phyloP scores from a whole-genome alignment of 2,329 filamentous ascomycete genomes.

The Penicillium sp. region DNA sequence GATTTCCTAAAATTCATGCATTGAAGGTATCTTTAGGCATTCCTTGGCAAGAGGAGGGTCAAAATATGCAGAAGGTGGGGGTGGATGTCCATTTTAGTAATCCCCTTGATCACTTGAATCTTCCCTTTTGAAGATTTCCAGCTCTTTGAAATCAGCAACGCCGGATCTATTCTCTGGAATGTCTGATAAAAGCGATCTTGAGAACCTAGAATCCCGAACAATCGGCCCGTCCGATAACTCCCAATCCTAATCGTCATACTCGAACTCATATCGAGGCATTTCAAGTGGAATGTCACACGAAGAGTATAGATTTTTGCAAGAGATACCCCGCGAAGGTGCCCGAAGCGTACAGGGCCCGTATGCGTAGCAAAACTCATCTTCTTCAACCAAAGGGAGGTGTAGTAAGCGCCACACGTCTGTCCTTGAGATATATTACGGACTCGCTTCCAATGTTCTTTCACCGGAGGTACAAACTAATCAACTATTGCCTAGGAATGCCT shows the following conservation, averaged over 20 bases:
- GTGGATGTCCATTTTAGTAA: too few relatives aligned
- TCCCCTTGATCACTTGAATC: too few relatives aligned
- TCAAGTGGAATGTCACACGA: slow-evolving; percentile 11
- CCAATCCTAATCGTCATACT: too few relatives aligned
- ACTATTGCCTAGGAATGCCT: not conserved
- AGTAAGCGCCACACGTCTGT: slow-evolving; percentile 20
- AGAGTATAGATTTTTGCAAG: slow-evolving; percentile 9
- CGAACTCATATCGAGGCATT: slow-evolving; percentile 14
- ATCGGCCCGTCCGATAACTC: too few relatives aligned
- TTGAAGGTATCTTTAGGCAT: too few relatives aligned
- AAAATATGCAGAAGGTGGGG: too few relatives aligned
- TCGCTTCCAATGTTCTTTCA: too few relatives aligned
- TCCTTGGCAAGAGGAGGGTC: too few relatives aligned
- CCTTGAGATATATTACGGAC: too few relatives aligned
- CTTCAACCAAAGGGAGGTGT: slow-evolving; percentile 10
- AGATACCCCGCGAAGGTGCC: slow-evolving; percentile 12
- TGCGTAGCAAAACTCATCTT: slow-evolving; percentile 6
- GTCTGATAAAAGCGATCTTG: not conserved
- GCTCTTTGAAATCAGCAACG: not conserved
- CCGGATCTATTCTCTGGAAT: not conserved
- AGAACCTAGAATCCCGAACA: slow-evolving; percentile 6
- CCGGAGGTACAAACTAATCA: too few relatives aligned
- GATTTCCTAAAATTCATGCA: too few relatives aligned
- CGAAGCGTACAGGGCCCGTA: slow-evolving; percentile 1
- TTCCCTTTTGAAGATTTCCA: not conserved